Evolutionary conservation across 805 yeast genomes (phyloP), one percentile per base, ranked within the genome.

Genomic region (Martiniozyma abietophila): DNA sequence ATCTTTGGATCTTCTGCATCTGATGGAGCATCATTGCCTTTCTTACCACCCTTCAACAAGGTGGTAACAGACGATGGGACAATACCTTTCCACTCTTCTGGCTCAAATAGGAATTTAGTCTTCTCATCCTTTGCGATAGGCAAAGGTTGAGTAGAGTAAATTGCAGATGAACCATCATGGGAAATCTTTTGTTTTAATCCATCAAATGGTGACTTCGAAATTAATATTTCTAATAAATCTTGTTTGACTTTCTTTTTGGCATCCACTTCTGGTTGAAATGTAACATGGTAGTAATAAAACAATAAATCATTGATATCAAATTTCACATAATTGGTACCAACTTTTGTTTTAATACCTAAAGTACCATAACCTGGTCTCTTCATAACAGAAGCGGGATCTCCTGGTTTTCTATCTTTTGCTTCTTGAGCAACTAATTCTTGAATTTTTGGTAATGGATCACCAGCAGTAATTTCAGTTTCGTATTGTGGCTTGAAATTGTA

Each of bases 301-400:
- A 40, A 28, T 16, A 49, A 15, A 20, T 36, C 36, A 1, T 36
- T 24, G 11, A 48, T 39, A 18, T 48, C 41, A 24, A 36, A 46
- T 18, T 39, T 39, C 7, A 48, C 35, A 25, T 31, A 40, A 18
- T 48, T 48, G 7, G 52, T 46, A 15, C 52, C 52, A 32, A 48
- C 46, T 14, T 44, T 42, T 11, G 44, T 40, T 15, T 39, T 37
- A 8, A 40, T 44, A 28, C 54, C 54, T 12, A 42, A 16, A 6
- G 38, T 32, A 35, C 56, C 53, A 32, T 43, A 50, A 8, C 42
- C 44, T 8, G 53, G 52, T 44, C 54, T 48, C 17, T 32, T 40
- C 5, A 40, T 38, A n/a, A 38, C 19, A 6, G 34, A 29, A 12
- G 32, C 24, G 10, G 45, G 45, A 14, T 41, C 44, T 11, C 31